phyloP scores from a whole-genome alignment of 768 basidiomycete genomes.

The Terana coerulea region DNA sequence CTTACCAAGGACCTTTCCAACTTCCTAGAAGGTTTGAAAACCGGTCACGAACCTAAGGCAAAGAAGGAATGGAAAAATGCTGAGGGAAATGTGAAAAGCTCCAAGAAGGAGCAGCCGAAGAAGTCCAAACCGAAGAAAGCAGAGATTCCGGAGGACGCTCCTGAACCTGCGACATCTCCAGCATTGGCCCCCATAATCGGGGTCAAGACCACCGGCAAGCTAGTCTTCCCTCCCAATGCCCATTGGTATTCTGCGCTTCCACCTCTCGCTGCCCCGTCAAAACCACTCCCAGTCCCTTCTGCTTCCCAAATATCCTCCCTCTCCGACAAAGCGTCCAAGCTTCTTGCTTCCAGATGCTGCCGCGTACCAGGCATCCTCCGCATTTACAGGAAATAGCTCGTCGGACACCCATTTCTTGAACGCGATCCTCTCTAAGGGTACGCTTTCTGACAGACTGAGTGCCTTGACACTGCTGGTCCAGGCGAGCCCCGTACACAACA shows the following conservation, averaged over 20 bases:
- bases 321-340: slow-evolving; percentile 39
- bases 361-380: slow-evolving; percentile 49
- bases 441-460: slow-evolving; percentile 86
- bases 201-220: slow-evolving; percentile 11
- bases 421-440: slow-evolving; percentile 84
- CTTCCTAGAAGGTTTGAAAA: slow-evolving; percentile 41
- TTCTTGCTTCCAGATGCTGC: slow-evolving; percentile 43
- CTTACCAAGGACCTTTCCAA: slow-evolving; percentile 44
- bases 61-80: slow-evolving; percentile 14
- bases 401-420: slow-evolving; percentile 81
- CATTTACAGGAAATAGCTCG: slow-evolving; percentile 37
- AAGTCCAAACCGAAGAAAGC: neutral
- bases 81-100: neutral
- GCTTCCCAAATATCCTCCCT: slow-evolving; percentile 43
- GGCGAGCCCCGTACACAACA: slow-evolving; percentile 83
- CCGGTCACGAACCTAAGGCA: slow-evolving; percentile 16
- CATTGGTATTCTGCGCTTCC: slow-evolving; percentile 55
- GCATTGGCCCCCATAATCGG: slow-evolving; percentile 8
- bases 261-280: slow-evolving; percentile 31
- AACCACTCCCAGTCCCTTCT: slow-evolving; percentile 31
- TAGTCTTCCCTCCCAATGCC: slow-evolving; percentile 33
- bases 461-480: slow-evolving; percentile 89
- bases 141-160: neutral
- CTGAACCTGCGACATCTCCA: neutral
- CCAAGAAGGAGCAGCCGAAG: too few relatives aligned